Evolutionary conservation across 495 filamentous ascomycete species (phyloP), one percentile per base, ranked within the genome.

Genomic region (Penicillium mononematosum): DNA sequence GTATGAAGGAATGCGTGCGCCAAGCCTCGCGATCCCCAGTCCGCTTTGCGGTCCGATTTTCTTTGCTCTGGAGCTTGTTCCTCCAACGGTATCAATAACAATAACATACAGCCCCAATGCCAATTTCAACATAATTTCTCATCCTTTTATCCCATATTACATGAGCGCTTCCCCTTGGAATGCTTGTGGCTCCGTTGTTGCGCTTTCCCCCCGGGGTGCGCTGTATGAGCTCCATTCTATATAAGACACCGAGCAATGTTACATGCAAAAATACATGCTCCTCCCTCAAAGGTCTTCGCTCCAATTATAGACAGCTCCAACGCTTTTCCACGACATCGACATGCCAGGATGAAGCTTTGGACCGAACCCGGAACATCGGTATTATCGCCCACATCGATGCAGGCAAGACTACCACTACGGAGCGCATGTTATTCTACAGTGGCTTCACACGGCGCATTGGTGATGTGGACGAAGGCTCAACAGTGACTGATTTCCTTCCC

Each of bases 341-440:
- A 59, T 63, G 55, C 25, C 66, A 74, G 47, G 58, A 50, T 12
- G 67, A 70, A 14, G 58, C 71, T 48, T 69, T 87, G 24, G 74
- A 77, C 43, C 80, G 73, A 46, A 94, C 92, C 48, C 81, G 94
- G 58, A 99, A 99, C 69, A 97, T 99, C 74, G 95, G 95, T 39
- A 99, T 99, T 58, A 96, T 99, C 70, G 95, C 95, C 38, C 95
- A 99, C 73, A 96, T 98, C 58, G 95, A 98, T 85, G 95, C 95
- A 45, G 94, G 95, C 46, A 99, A 99, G 81, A 99, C 95, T 8
- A 99, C 95, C 0, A 99, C 95, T 0, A 98, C 95, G 5, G 95
- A 99, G 83, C 92, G 96, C 50, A 98, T 98, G 94, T 88, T 99
- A 66, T 98, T 93, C 64, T 96, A 98, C 68, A 95, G 92, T 61